Evolutionary conservation across 2,329 filamentous ascomycete species (phyloP).

Genomic region (Pseudogymnoascus pannorum): DNA sequence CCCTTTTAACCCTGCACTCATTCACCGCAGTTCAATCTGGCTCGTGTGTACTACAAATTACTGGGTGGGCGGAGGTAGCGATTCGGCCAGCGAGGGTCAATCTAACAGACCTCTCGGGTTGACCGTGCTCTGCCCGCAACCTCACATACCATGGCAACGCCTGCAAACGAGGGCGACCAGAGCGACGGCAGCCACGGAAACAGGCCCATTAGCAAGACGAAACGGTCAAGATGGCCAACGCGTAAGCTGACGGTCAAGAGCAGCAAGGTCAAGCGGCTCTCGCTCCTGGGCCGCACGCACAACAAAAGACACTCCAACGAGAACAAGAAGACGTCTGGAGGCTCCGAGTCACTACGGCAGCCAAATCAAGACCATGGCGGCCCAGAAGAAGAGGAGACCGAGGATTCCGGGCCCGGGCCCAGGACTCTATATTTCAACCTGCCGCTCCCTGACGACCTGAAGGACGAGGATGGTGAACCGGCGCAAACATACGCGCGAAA

Average conservation of each 20-base stretch:
- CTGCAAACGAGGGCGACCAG: background rate
- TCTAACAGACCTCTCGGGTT: too few relatives aligned
- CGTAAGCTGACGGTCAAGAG: conserved; percentile 71
- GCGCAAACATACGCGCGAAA: conserved; percentile 69
- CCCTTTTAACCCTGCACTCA: too few relatives aligned
- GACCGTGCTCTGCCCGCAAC: too few relatives aligned
- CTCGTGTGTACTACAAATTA: too few relatives aligned
- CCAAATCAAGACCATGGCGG: conserved; percentile 15
- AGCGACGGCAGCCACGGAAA: conserved; percentile 32
- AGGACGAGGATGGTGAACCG: conserved; percentile 76
- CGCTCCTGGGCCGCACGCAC: conserved; percentile 70
- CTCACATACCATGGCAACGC: background rate
- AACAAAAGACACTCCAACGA: conserved; percentile 58
- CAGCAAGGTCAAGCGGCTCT: conserved; percentile 71
- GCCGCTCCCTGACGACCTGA: conserved; percentile 64
- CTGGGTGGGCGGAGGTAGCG: too few relatives aligned
- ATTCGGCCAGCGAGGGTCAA: too few relatives aligned
- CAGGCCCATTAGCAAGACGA: conserved; percentile 47
- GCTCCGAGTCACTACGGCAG: conserved; percentile 20
- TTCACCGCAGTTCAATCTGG: too few relatives aligned
- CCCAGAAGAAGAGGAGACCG: conserved; percentile 7
- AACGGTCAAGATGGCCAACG: conserved; percentile 93
- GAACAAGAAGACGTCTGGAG: conserved; percentile 55
- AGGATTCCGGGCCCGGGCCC: conserved; percentile 28
- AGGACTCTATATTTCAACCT: conserved; percentile 78